Percentiles rank a stretch among this genome's conserved stretches.
These are phyloP conservation scores for Starmerella floricola DNA, from an alignment of 805 yeast species.

Conservation along the genomic window DNA sequence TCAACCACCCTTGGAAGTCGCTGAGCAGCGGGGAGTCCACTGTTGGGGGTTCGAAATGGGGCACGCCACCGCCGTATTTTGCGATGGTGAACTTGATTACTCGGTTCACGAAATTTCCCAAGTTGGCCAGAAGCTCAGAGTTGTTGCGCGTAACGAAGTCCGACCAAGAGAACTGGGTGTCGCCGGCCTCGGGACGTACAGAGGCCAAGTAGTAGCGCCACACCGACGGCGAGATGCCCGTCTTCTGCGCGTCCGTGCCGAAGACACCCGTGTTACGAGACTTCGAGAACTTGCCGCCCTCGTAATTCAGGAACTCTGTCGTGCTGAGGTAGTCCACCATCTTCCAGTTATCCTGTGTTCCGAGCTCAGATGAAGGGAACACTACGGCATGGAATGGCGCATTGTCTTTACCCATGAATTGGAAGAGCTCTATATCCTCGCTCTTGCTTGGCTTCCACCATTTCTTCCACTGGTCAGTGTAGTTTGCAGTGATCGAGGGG, in stretches of 20 bases:
- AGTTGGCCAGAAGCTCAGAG: conserved; percentile 83
- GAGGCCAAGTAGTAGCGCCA: conserved; percentile 95
- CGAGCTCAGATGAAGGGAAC: conserved; percentile 86
- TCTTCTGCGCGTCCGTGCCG: conserved; percentile 92
- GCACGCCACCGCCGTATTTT: conserved; percentile 84
- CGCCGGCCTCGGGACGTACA: conserved; percentile 89
- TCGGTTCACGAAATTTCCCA: conserved; percentile 95
- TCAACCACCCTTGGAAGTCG: conserved; percentile 54
- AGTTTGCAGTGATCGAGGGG: conserved; percentile 89
- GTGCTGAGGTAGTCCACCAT: conserved; percentile 81
- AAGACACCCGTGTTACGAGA: conserved; percentile 97
- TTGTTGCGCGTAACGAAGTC: conserved; percentile 92
- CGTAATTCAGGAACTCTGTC: conserved; percentile 94
- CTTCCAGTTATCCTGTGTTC: conserved; percentile 84
- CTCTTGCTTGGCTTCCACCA: conserved; percentile 82
- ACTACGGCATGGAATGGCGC: conserved; percentile 98
- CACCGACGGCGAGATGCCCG: conserved; percentile 81
- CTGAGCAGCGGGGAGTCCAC: conserved; percentile 28
- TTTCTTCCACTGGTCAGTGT: conserved; percentile 63
- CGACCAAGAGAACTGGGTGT: conserved; percentile 94
- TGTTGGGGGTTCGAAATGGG: conserved; percentile 45
- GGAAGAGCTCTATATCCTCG: conserved; percentile 77
- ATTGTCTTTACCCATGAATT: conserved; percentile 98
- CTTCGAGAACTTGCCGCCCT: conserved; percentile 95
- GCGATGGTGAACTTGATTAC: conserved; percentile 79